Percentiles rank a stretch among this genome's conserved stretches.
Conservation (phyloP, 192 early-diverging fungal species). For the Thoreauomyces humboldtii region DNA sequence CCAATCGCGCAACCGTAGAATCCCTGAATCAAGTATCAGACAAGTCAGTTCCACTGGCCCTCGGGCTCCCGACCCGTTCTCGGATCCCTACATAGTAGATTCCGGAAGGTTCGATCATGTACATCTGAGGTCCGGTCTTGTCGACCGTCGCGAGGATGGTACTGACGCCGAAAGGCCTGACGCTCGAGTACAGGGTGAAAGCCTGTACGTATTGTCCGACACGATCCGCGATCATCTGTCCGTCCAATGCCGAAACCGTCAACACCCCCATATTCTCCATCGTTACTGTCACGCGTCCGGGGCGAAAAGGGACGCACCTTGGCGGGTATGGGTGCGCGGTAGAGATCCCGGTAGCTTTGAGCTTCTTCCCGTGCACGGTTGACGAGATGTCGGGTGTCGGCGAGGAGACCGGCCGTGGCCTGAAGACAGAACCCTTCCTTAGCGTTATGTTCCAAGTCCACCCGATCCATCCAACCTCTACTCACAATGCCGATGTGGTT, state of each 20-base stretch:
- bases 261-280: too few relatives aligned
- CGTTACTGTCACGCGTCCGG: too few relatives aligned
- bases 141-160: constrained; percentile 83
- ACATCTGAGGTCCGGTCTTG: constrained; percentile 77
- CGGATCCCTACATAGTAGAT: constrained; percentile 73
- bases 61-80: constrained; percentile 1
- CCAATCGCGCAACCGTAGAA: constrained; percentile 93
- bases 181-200: constrained; percentile 95
- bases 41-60: not conserved
- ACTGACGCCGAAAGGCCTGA: constrained; percentile 89
- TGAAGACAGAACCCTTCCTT: constrained; percentile 22
- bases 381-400: constrained; percentile 88
- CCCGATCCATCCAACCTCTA: not conserved
- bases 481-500: constrained; percentile 88
- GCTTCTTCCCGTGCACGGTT: constrained; percentile 90
- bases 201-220: constrained; percentile 90
- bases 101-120: constrained; percentile 97
- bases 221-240: constrained; percentile 85
- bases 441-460: not conserved
- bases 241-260: too few relatives aligned
- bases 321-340: constrained; percentile 77
- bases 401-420: constrained; percentile 88
- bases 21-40: constrained; percentile 52
- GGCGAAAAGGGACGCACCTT: constrained; percentile 70
- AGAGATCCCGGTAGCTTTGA: constrained; percentile 80